Evolutionary conservation across 1,284 basidiomycete species (phyloP), one percentile per base, ranked within the genome.

Genomic region (Trametes polyzona): DNA sequence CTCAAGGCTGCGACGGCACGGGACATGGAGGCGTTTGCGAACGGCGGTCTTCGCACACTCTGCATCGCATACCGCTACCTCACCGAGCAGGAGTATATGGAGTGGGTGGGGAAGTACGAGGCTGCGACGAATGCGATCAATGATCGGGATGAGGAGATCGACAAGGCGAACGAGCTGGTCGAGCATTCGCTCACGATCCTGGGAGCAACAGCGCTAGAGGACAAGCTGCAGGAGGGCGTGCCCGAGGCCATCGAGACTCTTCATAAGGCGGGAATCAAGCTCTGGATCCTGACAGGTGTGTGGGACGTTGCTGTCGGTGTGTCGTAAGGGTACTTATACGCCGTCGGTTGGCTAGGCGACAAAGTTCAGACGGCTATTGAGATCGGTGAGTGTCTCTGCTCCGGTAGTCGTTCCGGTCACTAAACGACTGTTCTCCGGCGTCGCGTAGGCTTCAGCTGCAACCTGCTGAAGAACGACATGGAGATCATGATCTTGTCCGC

Each of bases 281-380:
- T 99, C 2, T 99, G 96, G 96, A 95, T 96, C 70, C 75, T 96
- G 54, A 96, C 93, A 30, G 90, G 90, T 87, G 55, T 32, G 61
- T 29, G 23, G 42, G 21, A 37, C 52, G 11, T 36, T 50, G 33
- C 27, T 39, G 51, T 26, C 54, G 42, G 27, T n/a, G 42, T 29
- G 41, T 47, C 33, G 16, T 27, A 53, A 57, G 59, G 5, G 23
- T 47, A 11, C 43, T 65, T 44, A 58, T 37, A 16, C 19, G 11
- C 8, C n/a, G n/a, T n/a, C n/a, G 35, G 51, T 62, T 57, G 49
- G 12, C 2, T 71, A 85, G 95, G 95, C 47, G 96, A 98, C 78
- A 98, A 98, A 75, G 82, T 98, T 1, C 96, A 98, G 74, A 98
- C 96, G 3, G 96, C 96, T 17, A 98, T 98, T 69, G 96, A 98